A percentile compares a stretch with the other conserved stretches of the same genome.
Evolutionary conservation across 352 stramenopile genomes (phyloP).

Genomic region (Globisporangium solare): DNA sequence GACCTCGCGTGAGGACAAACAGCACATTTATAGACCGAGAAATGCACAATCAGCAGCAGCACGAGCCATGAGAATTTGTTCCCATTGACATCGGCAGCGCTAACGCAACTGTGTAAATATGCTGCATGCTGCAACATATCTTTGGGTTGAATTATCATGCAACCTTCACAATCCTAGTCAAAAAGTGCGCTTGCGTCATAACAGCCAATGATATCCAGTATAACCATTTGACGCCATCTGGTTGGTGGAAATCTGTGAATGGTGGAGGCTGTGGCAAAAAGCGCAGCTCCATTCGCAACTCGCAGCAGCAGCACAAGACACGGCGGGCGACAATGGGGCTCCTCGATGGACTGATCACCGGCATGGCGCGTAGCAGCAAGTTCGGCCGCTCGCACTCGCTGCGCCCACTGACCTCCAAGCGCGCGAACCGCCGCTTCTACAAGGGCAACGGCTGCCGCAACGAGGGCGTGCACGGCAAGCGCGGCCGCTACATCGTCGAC

Average conservation of each 20-base stretch:
- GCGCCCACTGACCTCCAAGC: slow-evolving; percentile 90
- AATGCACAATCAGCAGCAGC: too few relatives aligned
- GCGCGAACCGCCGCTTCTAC: slow-evolving; percentile 93
- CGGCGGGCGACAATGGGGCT: slow-evolving; percentile 46
- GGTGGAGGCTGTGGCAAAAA: background rate
- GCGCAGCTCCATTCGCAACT: slow-evolving; percentile 1
- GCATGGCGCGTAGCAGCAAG: slow-evolving; percentile 77
- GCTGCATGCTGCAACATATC: too few relatives aligned
- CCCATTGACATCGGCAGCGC: too few relatives aligned
- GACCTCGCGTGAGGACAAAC: too few relatives aligned
- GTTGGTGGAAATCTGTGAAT: slow-evolving; percentile 16
- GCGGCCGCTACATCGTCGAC: slow-evolving; percentile 91
- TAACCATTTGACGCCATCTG: background rate
- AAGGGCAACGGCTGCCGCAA: slow-evolving; percentile 94
- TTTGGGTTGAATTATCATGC: too few relatives aligned
- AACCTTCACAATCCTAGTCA: slow-evolving; percentile 1
- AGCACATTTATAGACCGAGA: too few relatives aligned
- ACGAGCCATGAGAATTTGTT: too few relatives aligned
- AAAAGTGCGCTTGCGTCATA: slow-evolving; percentile 1
- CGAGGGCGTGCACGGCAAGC: slow-evolving; percentile 89
- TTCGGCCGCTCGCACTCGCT: slow-evolving; percentile 81
- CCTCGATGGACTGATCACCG: slow-evolving; percentile 69
- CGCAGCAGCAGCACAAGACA: background rate
- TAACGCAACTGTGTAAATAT: too few relatives aligned
- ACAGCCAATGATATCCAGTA: slow-evolving; percentile 9